Evolutionary conservation across 345 rosid species (phyloP).

Genomic region (Physaria fendleri): DNA sequence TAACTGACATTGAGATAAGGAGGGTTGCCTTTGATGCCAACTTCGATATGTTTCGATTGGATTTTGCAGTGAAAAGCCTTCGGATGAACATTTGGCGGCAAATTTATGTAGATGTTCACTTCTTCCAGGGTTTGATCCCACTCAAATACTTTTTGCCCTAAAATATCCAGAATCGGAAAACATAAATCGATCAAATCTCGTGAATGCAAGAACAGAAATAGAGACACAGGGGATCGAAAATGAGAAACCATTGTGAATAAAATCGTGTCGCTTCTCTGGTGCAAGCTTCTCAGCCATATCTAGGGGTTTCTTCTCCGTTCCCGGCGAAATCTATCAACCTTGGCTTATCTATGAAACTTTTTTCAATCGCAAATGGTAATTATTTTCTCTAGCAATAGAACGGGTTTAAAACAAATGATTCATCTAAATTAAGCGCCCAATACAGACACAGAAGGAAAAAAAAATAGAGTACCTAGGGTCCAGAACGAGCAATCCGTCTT

Average conservation of each 20-base stretch:
- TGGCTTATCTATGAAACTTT: too few relatives aligned
- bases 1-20: conserved; percentile 75
- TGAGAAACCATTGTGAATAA: too few relatives aligned
- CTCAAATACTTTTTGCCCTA: conserved; percentile 74
- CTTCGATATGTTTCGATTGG: conserved; percentile 72
- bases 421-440: not conserved
- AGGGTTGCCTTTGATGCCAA: conserved; percentile 94
- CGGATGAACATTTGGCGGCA: conserved; percentile 60
- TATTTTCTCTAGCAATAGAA: not conserved
- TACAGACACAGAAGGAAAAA: not conserved
- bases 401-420: not conserved
- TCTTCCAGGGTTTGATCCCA: conserved; percentile 96
- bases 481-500: conserved; percentile 89
- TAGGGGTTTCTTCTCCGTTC: too few relatives aligned
- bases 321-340: too few relatives aligned
- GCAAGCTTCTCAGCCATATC: too few relatives aligned
- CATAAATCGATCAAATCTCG: not conserved
- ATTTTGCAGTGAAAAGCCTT: conserved; percentile 81
- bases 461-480: conserved; percentile 55
- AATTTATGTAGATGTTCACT: conserved; percentile 62
- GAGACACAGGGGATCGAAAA: too few relatives aligned
- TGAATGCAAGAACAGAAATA: too few relatives aligned
- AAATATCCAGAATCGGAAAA: not conserved
- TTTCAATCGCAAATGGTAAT: too few relatives aligned
- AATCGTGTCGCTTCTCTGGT: too few relatives aligned